Base-by-base conservation (phyloP, 768 basidiomycete genomes). In the Chalciporus pseudorubinellus region DNA sequence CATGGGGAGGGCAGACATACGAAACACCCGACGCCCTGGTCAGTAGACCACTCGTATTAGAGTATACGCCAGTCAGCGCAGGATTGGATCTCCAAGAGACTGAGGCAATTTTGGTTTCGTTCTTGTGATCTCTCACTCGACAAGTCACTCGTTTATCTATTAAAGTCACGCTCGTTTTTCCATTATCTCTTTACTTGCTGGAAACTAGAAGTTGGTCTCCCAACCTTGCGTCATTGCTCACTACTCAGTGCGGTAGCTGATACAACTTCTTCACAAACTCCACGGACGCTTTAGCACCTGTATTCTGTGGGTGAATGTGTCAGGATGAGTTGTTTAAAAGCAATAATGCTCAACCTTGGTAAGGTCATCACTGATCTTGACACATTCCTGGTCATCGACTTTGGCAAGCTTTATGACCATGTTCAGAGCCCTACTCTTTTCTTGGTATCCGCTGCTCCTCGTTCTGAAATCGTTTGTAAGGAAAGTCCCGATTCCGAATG, bases 311-410 rank as follows among this genome's bases (percentile, higher is more conserved):
- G 24, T 6, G 18, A 22, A 36, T 24, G 18, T 38, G 26, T 52
- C 24, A 55, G 14, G 8, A 10, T 28, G 10, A 24, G 6, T 4
- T 20, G 14, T 38, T n/a, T 11, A 31, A 24, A 21, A 26, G 3
- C 16, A 47, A 2, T 1, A 24, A 22, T 3, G 19, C 31, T 41
- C 16, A 31, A 83, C 86, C 82, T 98, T 99, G 9, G 75, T 85
- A 48, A 86, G 64, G 62, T 98, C 95, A 67, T 98, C 97, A 49
- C 92, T 94, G 59, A 99, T 83, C 72, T 99, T 98, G 59, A 98
- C 82, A 58, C 93, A 95, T 2, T 85, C 82, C 50, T 75, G 75
- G 10, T 78, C 80, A 60, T 90, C 75, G 12, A 97, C 85, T 40
- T 81, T 78, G 34, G 82, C 79, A 9, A 99, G 75, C 63, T 98